A percentile compares a stretch with the other conserved stretches of the same genome.
Evolutionary conservation across 352 stramenopile genomes (phyloP).

Genomic region (Globisporangium ultimum): DNA sequence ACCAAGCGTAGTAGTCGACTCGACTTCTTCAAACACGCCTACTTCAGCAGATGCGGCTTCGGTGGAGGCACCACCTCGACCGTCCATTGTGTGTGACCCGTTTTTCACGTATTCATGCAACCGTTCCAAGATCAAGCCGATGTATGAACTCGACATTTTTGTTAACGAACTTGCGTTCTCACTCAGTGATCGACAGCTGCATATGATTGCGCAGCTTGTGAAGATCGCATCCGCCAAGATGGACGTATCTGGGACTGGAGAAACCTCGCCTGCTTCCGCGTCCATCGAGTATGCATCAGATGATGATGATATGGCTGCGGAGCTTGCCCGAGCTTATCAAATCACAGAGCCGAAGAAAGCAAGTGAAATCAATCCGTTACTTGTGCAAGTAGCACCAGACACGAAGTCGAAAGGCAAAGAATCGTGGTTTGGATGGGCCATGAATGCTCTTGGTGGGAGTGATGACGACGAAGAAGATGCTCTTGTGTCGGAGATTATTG

Average conservation of each 20-base stretch:
- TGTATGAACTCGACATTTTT: conserved; percentile 71
- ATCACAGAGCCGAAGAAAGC: background rate
- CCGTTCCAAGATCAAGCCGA: conserved; percentile 31
- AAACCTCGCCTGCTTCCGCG: background rate
- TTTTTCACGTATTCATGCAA: conserved; percentile 70
- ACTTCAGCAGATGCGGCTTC: conserved; percentile 5
- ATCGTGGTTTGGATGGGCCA: conserved; percentile 72
- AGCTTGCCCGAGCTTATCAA: background rate
- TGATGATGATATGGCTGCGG: background rate
- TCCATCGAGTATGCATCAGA: background rate
- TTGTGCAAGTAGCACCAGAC: background rate
- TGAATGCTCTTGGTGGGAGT: conserved; percentile 46
- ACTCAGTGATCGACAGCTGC: conserved; percentile 74
- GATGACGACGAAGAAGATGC: conserved; percentile 66
- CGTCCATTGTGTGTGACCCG: conserved; percentile 52
- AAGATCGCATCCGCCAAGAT: conserved; percentile 32
- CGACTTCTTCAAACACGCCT: conserved; percentile 2
- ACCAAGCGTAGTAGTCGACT: conserved; percentile 3
- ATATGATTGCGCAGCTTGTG: conserved; percentile 76
- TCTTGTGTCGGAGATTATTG: conserved; percentile 63
- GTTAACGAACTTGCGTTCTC: conserved; percentile 72
- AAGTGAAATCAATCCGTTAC: background rate
- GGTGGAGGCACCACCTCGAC: conserved; percentile 22
- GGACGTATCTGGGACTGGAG: conserved; percentile 11
- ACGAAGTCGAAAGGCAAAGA: conserved; percentile 7